A percentile compares a stretch with the other conserved stretches of the same genome.
Evolutionary conservation across 768 basidiomycete species (phyloP).

Genomic region (Serendipita vermifera): DNA sequence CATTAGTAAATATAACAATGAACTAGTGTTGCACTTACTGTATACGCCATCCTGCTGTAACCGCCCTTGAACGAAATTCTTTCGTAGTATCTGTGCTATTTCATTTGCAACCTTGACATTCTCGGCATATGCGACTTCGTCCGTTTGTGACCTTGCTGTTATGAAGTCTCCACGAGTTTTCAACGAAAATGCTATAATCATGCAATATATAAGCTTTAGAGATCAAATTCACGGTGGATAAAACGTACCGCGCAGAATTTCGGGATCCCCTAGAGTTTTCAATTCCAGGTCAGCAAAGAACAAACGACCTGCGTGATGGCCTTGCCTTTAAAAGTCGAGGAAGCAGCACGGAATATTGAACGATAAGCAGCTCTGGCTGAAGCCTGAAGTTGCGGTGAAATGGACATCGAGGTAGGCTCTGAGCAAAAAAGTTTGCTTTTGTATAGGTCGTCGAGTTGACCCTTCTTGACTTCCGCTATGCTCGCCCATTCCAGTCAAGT

Average conservation of each 20-base stretch:
- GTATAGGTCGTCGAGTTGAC: neutral
- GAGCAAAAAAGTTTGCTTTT: neutral
- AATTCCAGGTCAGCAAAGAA: too few relatives aligned
- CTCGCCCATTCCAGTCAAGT: neutral
- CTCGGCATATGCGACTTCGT: constrained; percentile 38
- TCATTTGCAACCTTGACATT: constrained; percentile 52
- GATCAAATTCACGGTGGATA: constrained; percentile 12
- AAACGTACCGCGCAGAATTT: constrained; percentile 38
- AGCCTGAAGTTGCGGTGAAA: constrained; percentile 44
- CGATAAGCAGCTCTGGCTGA: constrained; percentile 66
- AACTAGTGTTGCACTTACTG: neutral
- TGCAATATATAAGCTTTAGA: neutral
- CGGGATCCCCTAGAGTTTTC: constrained; percentile 37
- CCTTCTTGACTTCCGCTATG: neutral
- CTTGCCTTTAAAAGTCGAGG: too few relatives aligned
- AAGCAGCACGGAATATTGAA: constrained; percentile 52
- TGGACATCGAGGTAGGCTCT: constrained; percentile 11
- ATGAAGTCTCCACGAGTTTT: constrained; percentile 55
- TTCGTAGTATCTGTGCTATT: constrained; percentile 57
- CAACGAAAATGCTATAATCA: constrained; percentile 46
- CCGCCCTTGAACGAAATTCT: constrained; percentile 72
- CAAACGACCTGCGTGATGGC: too few relatives aligned
- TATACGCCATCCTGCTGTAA: constrained; percentile 46
- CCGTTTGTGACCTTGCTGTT: constrained; percentile 29
- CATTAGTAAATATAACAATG: neutral